A percentile compares a stretch with the other conserved stretches of the same genome.
Evolutionary conservation across 2,329 filamentous ascomycete species (phyloP).

Genomic region (Verticillium longisporum): DNA sequence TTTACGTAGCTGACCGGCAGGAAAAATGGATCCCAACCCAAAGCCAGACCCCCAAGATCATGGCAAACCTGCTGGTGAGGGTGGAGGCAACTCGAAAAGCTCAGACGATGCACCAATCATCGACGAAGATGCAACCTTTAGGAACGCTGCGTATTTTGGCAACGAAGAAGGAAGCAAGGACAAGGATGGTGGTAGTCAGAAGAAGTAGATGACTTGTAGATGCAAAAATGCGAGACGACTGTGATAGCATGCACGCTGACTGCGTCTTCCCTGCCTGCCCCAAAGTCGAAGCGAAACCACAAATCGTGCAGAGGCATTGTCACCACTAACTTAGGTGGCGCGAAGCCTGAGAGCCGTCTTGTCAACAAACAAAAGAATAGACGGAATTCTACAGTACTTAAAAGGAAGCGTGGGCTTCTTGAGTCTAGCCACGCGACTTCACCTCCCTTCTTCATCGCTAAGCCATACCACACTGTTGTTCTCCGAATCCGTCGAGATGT

Average conservation of each 20-base stretch:
- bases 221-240: neutral
- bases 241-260: neutral
- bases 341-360: neutral
- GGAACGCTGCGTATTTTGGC: neutral
- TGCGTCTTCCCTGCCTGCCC: neutral
- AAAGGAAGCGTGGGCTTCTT: neutral
- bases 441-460: neutral
- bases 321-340: neutral
- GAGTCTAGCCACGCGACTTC: neutral
- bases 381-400: neutral
- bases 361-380: neutral
- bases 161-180: neutral
- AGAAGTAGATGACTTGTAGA: neutral
- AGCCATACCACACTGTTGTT: neutral
- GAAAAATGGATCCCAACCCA: neutral
- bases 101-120: neutral
- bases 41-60: neutral
- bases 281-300: neutral
- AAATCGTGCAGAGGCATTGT: neutral
- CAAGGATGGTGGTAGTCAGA: neutral
- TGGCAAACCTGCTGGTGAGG: neutral
- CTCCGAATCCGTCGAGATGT: neutral
- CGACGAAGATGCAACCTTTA: neutral
- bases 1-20: neutral
- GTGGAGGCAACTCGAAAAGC: neutral